These are phyloP conservation scores for Stevia rebaudiana DNA, from an alignment of 140 eudicot species.

Conservation along the genomic window DNA sequence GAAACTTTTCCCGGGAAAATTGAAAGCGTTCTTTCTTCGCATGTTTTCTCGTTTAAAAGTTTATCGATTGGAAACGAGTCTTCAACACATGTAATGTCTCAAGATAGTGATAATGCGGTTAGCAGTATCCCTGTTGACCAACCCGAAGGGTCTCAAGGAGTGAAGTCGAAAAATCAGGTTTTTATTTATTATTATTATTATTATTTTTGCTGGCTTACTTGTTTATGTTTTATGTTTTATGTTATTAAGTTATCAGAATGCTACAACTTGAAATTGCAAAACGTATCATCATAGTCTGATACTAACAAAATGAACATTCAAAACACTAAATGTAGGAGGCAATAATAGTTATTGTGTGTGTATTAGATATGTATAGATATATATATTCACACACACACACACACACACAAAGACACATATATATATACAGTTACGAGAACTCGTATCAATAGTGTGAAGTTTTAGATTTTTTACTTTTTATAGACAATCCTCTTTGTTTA, in stretches of 20 bases:
- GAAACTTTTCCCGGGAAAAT: slow-evolving; percentile 65
- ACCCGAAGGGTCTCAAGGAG: slow-evolving; percentile 45
- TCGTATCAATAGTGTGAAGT: too few species aligned
- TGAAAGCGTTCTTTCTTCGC: slow-evolving; percentile 68
- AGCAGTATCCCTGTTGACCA: slow-evolving; percentile 28
- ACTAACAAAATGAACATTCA: background rate
- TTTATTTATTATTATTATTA: background rate
- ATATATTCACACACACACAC: too few species aligned
- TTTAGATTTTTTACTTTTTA: too few species aligned
- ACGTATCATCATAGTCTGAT: background rate
- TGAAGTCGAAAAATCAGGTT: slow-evolving; percentile 47
- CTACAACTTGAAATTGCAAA: background rate
- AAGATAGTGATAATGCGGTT: slow-evolving; percentile 24
- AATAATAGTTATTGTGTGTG: slow-evolving; percentile 8
- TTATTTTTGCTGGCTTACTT: background rate
- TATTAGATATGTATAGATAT: background rate
- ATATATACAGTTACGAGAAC: too few species aligned
- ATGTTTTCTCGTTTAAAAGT: slow-evolving; percentile 76
- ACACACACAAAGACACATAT: too few species aligned
- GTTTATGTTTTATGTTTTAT: background rate
- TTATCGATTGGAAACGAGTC: slow-evolving; percentile 44
- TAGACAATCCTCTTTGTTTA: too few species aligned
- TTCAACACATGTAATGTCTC: slow-evolving; percentile 34
- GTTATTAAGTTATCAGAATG: background rate
- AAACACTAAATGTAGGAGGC: background rate